phyloP scores from a whole-genome alignment of 1,139 yeast species.

The Ashbya aceris region DNA sequence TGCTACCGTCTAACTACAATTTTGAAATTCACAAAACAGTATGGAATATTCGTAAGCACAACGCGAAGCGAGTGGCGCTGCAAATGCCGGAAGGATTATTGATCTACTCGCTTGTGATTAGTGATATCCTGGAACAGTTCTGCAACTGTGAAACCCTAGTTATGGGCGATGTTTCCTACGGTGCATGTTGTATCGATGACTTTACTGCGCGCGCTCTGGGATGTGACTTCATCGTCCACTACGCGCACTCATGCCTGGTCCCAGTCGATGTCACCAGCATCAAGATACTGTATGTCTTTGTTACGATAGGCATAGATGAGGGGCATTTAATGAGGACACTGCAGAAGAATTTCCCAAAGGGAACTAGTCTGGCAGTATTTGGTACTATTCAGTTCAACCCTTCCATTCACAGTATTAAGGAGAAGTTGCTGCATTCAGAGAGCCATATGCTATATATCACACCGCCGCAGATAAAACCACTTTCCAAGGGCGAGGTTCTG shows the following conservation, averaged over 20 bases:
- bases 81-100: constrained; percentile 97
- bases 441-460: constrained; percentile 48
- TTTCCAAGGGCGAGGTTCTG: constrained; percentile 90
- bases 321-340: constrained; percentile 71
- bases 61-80: constrained; percentile 73
- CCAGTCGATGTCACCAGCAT: constrained; percentile 89
- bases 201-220: constrained; percentile 86
- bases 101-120: constrained; percentile 73
- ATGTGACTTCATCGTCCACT: constrained; percentile 91
- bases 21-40: constrained; percentile 94
- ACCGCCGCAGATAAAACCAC: constrained; percentile 88
- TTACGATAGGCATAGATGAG: constrained; percentile 83
- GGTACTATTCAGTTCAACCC: constrained; percentile 98
- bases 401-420: constrained; percentile 70
- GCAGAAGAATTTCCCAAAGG: constrained; percentile 53
- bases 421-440: constrained; percentile 42
- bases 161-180: constrained; percentile 98
- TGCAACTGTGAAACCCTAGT: constrained; percentile 81
- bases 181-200: constrained; percentile 98
- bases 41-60: constrained; percentile 74
- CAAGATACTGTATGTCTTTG: constrained; percentile 90
- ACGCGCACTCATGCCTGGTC: constrained; percentile 94
- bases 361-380: constrained; percentile 65
- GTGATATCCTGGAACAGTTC: constrained; percentile 88
- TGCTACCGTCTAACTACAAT: constrained; percentile 84